Evolutionary conservation across 176 grass and related monocot species (phyloP).

Genomic region (Themeda triandra): DNA sequence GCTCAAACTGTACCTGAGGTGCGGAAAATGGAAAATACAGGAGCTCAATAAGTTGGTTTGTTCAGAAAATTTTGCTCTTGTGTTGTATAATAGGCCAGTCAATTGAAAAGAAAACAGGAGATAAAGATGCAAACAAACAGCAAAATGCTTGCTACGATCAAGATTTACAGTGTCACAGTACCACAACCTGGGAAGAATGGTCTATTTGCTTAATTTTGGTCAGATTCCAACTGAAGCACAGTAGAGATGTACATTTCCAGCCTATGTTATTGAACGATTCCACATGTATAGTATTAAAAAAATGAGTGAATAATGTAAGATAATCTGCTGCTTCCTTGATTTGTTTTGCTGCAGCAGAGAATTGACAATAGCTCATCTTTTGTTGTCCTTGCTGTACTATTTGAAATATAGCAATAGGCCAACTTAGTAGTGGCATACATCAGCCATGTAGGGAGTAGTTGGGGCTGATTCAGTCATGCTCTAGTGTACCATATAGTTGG

Average conservation of each 20-base stretch:
- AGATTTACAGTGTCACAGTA: neutral
- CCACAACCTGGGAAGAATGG: neutral
- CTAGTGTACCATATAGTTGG: too few species aligned
- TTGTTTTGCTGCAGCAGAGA: too few species aligned
- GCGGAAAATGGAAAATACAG: slow-evolving; percentile 1
- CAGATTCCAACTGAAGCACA: neutral
- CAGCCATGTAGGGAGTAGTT: too few species aligned
- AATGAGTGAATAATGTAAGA: neutral
- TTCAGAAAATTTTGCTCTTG: neutral
- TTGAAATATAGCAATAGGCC: neutral
- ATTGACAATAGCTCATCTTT: too few species aligned
- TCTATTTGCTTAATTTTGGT: neutral
- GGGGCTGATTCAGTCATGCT: too few species aligned
- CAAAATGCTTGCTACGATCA: neutral
- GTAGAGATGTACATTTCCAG: neutral
- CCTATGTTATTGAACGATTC: neutral
- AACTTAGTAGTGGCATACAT: too few species aligned
- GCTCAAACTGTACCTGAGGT: slow-evolving; percentile 84
- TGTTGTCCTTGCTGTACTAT: neutral
- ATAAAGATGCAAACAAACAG: slow-evolving; percentile 5
- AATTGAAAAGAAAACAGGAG: neutral
- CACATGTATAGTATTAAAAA: neutral
- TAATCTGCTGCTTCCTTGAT: too few species aligned
- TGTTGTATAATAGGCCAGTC: neutral
- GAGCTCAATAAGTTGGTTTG: neutral